A percentile compares a stretch with the other conserved stretches of the same genome.
phyloP scores from a whole-genome alignment of 352 stramenopile genomes.

The Pythium phragmitis region DNA sequence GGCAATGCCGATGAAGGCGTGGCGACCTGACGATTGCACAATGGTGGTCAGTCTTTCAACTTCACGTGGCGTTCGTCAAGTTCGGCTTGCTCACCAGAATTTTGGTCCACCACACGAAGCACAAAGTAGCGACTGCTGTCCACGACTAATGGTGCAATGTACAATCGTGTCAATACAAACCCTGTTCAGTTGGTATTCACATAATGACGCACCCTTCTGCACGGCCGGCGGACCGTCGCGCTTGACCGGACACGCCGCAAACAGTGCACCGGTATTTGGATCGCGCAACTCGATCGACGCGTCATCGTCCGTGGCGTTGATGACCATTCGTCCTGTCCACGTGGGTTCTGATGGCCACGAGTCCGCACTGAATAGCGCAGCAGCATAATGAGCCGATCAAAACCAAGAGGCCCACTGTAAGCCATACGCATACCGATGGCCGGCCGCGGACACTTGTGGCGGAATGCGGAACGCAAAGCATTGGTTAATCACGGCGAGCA shows the following conservation, averaged over 20 bases:
- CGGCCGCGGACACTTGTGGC: conserved; percentile 53
- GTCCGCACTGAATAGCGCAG: conserved; percentile 37
- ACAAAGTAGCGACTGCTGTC: conserved; percentile 95
- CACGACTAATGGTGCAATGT: conserved; percentile 41
- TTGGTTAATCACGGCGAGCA: conserved; percentile 67
- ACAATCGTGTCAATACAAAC: conserved; percentile 4
- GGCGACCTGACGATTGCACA: conserved; percentile 43
- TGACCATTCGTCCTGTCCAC: conserved; percentile 64
- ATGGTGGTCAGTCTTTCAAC: background rate
- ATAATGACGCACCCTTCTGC: conserved; percentile 46
- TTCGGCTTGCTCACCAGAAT: conserved; percentile 39
- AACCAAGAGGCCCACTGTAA: background rate
- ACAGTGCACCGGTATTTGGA: conserved; percentile 47
- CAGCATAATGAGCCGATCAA: background rate
- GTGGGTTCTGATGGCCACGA: conserved; percentile 60
- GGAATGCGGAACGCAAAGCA: conserved; percentile 74
- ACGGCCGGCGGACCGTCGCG: conserved; percentile 53
- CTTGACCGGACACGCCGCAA: conserved; percentile 63
- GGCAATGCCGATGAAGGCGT: conserved; percentile 93
- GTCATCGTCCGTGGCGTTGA: conserved; percentile 58
- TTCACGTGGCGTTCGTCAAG: background rate
- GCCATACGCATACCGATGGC: conserved; percentile 38
- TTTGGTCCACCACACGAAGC: conserved; percentile 87
- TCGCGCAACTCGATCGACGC: conserved; percentile 66
- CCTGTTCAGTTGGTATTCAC: background rate